Conservation (phyloP, 192 early-diverging fungal genomes). For the Linnemannia schmuckeri region DNA sequence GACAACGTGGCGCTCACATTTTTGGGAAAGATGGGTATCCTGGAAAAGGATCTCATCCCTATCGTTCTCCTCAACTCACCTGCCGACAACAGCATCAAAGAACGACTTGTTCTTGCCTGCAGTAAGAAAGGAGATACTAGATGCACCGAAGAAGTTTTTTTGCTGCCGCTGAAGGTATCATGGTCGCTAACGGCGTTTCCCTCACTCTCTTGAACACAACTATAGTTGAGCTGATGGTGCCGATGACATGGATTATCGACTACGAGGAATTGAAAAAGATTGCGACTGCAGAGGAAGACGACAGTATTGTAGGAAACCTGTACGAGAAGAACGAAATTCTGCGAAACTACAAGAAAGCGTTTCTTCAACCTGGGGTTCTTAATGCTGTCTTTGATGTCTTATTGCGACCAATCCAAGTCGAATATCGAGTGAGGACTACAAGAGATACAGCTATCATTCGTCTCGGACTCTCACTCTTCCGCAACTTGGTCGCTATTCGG, state of each 20-base stretch:
- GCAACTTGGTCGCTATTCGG: constrained; percentile 86
- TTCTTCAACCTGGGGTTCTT: constrained; percentile 69
- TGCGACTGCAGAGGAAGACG: constrained; percentile 48
- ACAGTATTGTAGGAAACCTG: constrained; percentile 55
- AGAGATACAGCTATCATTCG: constrained; percentile 73
- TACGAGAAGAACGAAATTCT: constrained; percentile 60
- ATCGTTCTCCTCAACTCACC: constrained; percentile 68
- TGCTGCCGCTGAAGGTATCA: neutral
- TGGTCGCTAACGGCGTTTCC: neutral
- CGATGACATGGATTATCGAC: constrained; percentile 89
- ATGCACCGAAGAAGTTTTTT: too few relatives aligned
- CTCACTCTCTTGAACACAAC: neutral
- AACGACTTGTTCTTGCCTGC: constrained; percentile 65
- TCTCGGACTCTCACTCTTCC: constrained; percentile 79
- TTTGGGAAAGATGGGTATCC: constrained; percentile 81
- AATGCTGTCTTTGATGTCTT: constrained; percentile 65
- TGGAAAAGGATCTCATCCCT: constrained; percentile 85
- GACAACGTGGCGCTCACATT: constrained; percentile 70
- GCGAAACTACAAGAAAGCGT: constrained; percentile 81
- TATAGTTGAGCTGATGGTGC: constrained; percentile 86
- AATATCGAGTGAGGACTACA: constrained; percentile 65
- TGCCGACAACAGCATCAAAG: constrained; percentile 34
- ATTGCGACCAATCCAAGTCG: constrained; percentile 63
- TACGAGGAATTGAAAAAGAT: constrained; percentile 57
- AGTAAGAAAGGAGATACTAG: constrained; percentile 28